A percentile compares a stretch with the other conserved stretches of the same genome.
phyloP scores from a whole-genome alignment of 768 basidiomycete species.

The Suillus cothurnatus region DNA sequence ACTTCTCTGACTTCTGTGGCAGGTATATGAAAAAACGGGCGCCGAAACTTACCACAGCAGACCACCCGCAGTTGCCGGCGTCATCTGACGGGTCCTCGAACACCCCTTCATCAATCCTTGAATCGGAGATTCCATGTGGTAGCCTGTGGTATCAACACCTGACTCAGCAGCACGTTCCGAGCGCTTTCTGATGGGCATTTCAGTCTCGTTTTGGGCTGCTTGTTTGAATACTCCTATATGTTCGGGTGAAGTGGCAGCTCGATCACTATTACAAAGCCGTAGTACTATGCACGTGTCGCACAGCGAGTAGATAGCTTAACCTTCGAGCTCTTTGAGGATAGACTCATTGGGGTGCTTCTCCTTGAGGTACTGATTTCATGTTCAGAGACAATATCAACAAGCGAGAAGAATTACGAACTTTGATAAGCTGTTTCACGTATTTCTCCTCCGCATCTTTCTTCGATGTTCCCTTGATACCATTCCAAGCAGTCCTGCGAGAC shows the following conservation, averaged over 20 bases:
- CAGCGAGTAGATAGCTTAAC: background rate
- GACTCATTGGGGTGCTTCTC: background rate
- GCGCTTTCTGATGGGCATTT: conserved; percentile 4
- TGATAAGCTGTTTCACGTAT: conserved; percentile 77
- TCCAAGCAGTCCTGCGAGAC: conserved; percentile 81
- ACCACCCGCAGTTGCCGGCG: conserved; percentile 12
- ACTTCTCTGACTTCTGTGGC: conserved; percentile 16
- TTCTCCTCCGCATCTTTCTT: conserved; percentile 69
- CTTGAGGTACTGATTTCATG: conserved; percentile 1
- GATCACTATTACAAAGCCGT: background rate
- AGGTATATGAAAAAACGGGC: conserved; percentile 11
- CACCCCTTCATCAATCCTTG: conserved; percentile 17
- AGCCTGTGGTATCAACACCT: conserved; percentile 2
- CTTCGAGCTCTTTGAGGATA: conserved; percentile 3
- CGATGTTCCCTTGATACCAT: conserved; percentile 64
- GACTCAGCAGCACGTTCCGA: background rate
- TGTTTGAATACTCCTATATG: background rate
- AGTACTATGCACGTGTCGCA: background rate
- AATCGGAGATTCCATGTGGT: background rate
- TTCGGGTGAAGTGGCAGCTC: background rate
- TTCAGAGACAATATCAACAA: background rate
- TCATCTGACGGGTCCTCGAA: conserved; percentile 20
- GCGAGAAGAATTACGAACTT: conserved; percentile 44
- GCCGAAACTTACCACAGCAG: conserved; percentile 13
- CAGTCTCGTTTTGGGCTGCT: background rate